Evolutionary conservation across 2,329 filamentous ascomycete species (phyloP).

Genomic region (Metarhizium album): DNA sequence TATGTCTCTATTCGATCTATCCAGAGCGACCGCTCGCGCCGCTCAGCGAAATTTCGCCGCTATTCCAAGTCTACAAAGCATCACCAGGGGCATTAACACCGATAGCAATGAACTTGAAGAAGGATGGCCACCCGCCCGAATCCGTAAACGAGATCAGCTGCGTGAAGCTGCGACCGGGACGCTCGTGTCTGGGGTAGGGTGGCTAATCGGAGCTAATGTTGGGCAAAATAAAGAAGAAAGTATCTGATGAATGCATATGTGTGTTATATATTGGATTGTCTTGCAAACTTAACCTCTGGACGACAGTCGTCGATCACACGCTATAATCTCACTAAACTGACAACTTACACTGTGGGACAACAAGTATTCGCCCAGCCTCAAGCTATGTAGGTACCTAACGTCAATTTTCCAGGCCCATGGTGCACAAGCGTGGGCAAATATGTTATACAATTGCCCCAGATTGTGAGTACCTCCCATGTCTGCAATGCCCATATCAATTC

Average conservation of each 20-base stretch:
- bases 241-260: background rate
- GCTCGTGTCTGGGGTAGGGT: constrained; percentile 55
- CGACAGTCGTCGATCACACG: too few species aligned
- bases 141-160: constrained; percentile 63
- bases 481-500: too few species aligned
- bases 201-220: constrained; percentile 50
- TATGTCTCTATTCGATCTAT: constrained; percentile 55
- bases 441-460: too few species aligned
- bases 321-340: too few species aligned
- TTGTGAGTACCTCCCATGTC: too few species aligned
- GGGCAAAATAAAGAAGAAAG: constrained; percentile 11
- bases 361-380: too few species aligned
- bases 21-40: constrained; percentile 46
- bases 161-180: constrained; percentile 57
- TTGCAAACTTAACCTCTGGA: too few species aligned
- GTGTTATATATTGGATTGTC: too few species aligned
- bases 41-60: constrained; percentile 49
- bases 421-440: too few species aligned
- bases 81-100: constrained; percentile 9
- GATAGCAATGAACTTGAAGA: constrained; percentile 14
- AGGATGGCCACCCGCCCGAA: constrained; percentile 26
- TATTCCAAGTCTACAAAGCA: constrained; percentile 38
- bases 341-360: too few species aligned
- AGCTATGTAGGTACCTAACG: too few species aligned
- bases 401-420: too few species aligned